Conservation (phyloP, 306 rosid species). For the Sophora flavescens region DNA sequence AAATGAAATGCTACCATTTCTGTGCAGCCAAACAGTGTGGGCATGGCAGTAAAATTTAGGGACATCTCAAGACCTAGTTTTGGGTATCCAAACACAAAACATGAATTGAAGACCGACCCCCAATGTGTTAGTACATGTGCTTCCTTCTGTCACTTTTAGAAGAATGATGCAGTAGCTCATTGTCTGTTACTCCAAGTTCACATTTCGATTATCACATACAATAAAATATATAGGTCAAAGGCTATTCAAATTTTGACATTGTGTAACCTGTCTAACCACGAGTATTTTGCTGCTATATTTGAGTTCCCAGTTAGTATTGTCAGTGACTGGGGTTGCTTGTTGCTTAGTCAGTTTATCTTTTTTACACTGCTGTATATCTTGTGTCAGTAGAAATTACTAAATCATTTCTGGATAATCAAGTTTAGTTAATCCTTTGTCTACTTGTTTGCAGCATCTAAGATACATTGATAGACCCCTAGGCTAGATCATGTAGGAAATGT, state of each 20-base stretch:
- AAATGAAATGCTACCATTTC: neutral
- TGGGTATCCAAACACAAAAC: neutral
- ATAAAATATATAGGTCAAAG: neutral
- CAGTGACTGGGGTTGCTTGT: conserved; percentile 4
- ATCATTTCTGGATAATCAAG: conserved; percentile 22
- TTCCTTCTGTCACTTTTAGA: conserved; percentile 1
- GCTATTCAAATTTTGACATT: conserved; percentile 9
- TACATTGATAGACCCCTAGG: too few relatives aligned
- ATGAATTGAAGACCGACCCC: neutral
- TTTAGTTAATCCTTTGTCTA: conserved; percentile 42
- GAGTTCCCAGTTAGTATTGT: conserved; percentile 9
- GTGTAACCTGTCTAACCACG: neutral
- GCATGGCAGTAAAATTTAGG: neutral
- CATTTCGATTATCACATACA: neutral
- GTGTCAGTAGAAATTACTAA: conserved; percentile 28
- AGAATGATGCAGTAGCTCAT: conserved; percentile 10
- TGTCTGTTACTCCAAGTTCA: conserved; percentile 37
- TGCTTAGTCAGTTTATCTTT: conserved; percentile 33
- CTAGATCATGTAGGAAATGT: too few relatives aligned
- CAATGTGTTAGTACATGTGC: conserved; percentile 14
- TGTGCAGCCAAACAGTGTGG: neutral
- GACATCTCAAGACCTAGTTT: neutral
- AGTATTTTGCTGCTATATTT: conserved; percentile 3
- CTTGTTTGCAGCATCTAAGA: conserved; percentile 79
- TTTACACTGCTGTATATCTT: conserved; percentile 31